Percentiles rank a stretch among this genome's conserved stretches.
Evolutionary conservation across 148 eudicot species (phyloP).

Genomic region (Heliosperma pusillum): DNA sequence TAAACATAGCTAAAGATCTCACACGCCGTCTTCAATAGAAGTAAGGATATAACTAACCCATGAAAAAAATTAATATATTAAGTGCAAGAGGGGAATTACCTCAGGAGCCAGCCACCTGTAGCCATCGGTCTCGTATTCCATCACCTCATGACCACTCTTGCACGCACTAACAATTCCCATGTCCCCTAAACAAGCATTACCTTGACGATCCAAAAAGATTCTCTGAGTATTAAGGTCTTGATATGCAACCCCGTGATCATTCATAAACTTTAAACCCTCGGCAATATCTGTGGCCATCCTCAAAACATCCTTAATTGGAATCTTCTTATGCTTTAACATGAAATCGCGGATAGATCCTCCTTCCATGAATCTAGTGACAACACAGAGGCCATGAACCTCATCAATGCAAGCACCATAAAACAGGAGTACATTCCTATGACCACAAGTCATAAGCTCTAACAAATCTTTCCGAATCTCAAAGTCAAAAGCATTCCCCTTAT

Average conservation of each 20-base stretch:
- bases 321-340: conserved; percentile 68
- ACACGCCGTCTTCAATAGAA: not conserved
- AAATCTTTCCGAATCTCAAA: conserved; percentile 71
- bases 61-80: not conserved
- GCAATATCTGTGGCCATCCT: conserved; percentile 81
- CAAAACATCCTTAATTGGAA: conserved; percentile 65
- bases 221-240: conserved; percentile 81
- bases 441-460: conserved; percentile 92
- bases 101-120: conserved; percentile 98
- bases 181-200: conserved; percentile 91
- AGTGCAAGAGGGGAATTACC: conserved; percentile 44
- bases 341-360: conserved; percentile 85
- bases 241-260: conserved; percentile 85
- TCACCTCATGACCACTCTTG: conserved; percentile 67
- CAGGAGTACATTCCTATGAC: conserved; percentile 74
- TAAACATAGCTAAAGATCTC: not conserved
- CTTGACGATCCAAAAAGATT: conserved; percentile 72
- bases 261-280: conserved; percentile 85
- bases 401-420: conserved; percentile 79
- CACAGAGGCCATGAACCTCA: conserved; percentile 79
- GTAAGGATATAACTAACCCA: not conserved
- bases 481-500: conserved; percentile 77
- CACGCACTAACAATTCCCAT: conserved; percentile 89
- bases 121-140: conserved; percentile 98
- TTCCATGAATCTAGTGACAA: conserved; percentile 80